Percentiles rank a stretch among this genome's conserved stretches.
Evolutionary conservation across 2,329 filamentous ascomycete genomes (phyloP).

Genomic region (Aspergillus amoenus): DNA sequence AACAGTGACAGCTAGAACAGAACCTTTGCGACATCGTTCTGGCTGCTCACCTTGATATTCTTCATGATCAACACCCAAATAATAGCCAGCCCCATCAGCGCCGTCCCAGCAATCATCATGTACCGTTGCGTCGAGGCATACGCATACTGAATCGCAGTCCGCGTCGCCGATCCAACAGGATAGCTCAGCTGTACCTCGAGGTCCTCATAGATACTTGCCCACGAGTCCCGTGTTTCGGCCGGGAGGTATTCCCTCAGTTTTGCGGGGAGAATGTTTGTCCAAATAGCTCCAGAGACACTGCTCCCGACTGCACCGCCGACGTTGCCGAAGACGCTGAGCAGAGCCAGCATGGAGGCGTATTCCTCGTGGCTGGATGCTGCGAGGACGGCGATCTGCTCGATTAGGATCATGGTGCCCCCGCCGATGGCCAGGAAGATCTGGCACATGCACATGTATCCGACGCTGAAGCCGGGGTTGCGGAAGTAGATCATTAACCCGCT

Average conservation of each 20-base stretch:
- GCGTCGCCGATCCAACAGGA: slow-evolving; percentile 35
- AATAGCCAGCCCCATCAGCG: slow-evolving; percentile 15
- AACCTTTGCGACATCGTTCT: neutral
- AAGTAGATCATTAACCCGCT: slow-evolving; percentile 54
- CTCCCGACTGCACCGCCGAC: slow-evolving; percentile 35
- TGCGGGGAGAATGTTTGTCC: slow-evolving; percentile 32
- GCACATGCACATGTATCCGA: slow-evolving; percentile 55
- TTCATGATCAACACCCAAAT: slow-evolving; percentile 10
- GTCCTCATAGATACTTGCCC: slow-evolving; percentile 13
- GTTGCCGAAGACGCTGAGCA: slow-evolving; percentile 36
- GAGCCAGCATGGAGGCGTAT: slow-evolving; percentile 52
- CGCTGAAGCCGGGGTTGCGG: slow-evolving; percentile 44
- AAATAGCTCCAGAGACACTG: slow-evolving; percentile 33
- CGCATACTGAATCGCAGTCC: slow-evolving; percentile 31
- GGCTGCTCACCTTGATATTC: slow-evolving; percentile 11
- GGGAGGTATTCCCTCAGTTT: slow-evolving; percentile 42
- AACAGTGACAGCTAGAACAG: neutral
- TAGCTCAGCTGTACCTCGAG: slow-evolving; percentile 28
- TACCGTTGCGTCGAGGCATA: slow-evolving; percentile 32
- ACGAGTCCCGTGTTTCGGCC: slow-evolving; percentile 7
- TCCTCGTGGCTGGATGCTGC: slow-evolving; percentile 52
- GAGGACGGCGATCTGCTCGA: slow-evolving; percentile 55
- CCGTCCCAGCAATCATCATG: slow-evolving; percentile 34
- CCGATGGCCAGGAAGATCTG: slow-evolving; percentile 56
- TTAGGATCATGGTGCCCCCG: slow-evolving; percentile 52